Evolutionary conservation across 805 yeast species (phyloP), one percentile per base, ranked within the genome.

Genomic region (Kodamaea jinghongensis): DNA sequence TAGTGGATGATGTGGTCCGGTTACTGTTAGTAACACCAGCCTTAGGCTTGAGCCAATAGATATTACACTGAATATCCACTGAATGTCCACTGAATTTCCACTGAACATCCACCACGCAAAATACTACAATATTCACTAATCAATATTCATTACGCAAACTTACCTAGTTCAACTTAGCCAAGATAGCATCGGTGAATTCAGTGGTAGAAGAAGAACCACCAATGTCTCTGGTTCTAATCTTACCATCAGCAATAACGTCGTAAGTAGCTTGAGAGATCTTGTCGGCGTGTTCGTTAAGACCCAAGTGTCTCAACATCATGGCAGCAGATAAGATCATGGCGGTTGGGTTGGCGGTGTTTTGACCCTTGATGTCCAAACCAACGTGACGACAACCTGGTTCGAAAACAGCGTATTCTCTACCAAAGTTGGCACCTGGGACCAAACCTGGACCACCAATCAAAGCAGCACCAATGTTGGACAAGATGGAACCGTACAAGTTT

Each of bases 361-460:
- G 79, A 62, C 96, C 97, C 76, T 86, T 78, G 66, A 93, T 86
- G 70, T 91, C 97, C 56, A 91, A 77, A 70, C 98, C 98, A 59
- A 90, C 98, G 75, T 90, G 98, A 79, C 99, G 86, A 74, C 97
- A 90, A 72, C 98, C 99, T 58, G 99, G 98, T 77, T 91, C 99
- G 69, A 93, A 91, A 47, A 91, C 95, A 42, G 98, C 98, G 67
- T 84, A 83, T 58, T 91, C 97, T 70, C 96, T 84, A 70, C 99
- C 99, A 53, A 86, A 90, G 77, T 89, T 88, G 60, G 95, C 96
- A 71, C 98, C 98, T 55, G 99, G 97, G 41, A 91, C 96, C 57
- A 91, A 76, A 70, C 98, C 98, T 64, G 98, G 97, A 56, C 97
- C 96, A 68, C 98, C 98, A 52, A 93, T 84, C 58, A 75, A 77